Percentiles rank a stretch among this genome's conserved stretches.
Conservation (phyloP, 306 rosid genomes). For the Castanopsis chinensis region DNA sequence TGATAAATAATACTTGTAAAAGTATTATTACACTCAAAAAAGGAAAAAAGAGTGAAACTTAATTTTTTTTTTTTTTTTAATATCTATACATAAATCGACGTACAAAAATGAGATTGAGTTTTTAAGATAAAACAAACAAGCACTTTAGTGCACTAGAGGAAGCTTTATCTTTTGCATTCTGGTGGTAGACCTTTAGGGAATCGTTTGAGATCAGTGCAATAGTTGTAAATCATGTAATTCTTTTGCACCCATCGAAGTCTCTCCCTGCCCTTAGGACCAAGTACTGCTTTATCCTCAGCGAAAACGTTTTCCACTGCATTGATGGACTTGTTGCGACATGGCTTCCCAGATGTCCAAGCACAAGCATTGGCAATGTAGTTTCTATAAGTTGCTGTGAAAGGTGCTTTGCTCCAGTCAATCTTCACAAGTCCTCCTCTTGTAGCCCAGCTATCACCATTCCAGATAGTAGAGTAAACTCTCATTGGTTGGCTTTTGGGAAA, state of each 20-base stretch:
- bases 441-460: conserved; percentile 56
- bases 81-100: too few species aligned
- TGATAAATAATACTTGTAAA: too few species aligned
- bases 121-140: too few species aligned
- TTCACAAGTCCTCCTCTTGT: conserved; percentile 45
- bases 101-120: too few species aligned
- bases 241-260: conserved; percentile 47
- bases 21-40: too few species aligned
- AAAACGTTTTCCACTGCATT: conserved; percentile 13
- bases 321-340: background rate
- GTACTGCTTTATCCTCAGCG: conserved; percentile 8
- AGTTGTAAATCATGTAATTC: conserved; percentile 49
- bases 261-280: conserved; percentile 32
- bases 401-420: conserved; percentile 51
- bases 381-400: conserved; percentile 45
- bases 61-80: too few species aligned
- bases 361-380: conserved; percentile 40
- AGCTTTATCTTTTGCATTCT: conserved; percentile 41
- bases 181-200: conserved; percentile 44
- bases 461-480: conserved; percentile 43
- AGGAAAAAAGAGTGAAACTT: too few species aligned
- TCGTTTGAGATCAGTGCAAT: conserved; percentile 41
- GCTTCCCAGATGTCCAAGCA: conserved; percentile 9
- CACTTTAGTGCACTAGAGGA: background rate
- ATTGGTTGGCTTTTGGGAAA: conserved; percentile 40